Percentiles rank a stretch among this genome's conserved stretches.
Conservation (phyloP, 208 protist genomes). For the Lotmaria passim region DNA sequence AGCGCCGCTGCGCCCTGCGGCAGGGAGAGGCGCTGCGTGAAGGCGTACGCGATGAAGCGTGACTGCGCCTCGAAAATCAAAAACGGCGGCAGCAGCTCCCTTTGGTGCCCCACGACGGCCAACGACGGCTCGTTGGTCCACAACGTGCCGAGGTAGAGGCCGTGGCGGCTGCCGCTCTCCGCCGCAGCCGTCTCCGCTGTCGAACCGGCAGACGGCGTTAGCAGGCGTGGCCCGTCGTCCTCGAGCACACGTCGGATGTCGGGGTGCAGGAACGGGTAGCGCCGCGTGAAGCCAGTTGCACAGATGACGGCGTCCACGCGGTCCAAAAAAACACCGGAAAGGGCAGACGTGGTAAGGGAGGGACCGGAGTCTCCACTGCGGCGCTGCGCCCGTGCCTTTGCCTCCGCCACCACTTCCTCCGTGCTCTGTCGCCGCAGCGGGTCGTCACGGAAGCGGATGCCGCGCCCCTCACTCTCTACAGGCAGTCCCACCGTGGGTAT, state of each 20-base stretch:
- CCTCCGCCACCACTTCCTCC: constrained; percentile 46
- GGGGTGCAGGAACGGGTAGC: constrained; percentile 80
- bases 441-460: constrained; percentile 57
- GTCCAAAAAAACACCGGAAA: constrained; percentile 60
- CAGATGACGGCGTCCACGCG: constrained; percentile 80
- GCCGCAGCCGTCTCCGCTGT: not conserved
- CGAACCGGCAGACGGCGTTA: constrained; percentile 2
- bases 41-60: constrained; percentile 82
- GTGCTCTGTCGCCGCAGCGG: constrained; percentile 18
- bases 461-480: constrained; percentile 44
- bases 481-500: constrained; percentile 52
- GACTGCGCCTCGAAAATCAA: constrained; percentile 86
- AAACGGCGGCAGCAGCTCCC: constrained; percentile 79
- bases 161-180: constrained; percentile 17
- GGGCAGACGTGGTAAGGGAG: not conserved
- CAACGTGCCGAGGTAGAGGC: constrained; percentile 84
- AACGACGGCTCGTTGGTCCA: constrained; percentile 60
- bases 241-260: constrained; percentile 70
- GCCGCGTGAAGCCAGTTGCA: constrained; percentile 77
- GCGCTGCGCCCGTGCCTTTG: constrained; percentile 18
- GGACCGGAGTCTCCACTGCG: not conserved
- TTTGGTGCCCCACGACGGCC: constrained; percentile 83
- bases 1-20: constrained; percentile 41
- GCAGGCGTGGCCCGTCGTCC: constrained; percentile 31
- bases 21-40: constrained; percentile 65